A percentile compares a stretch with the other conserved stretches of the same genome.
Evolutionary conservation across 2,329 filamentous ascomycete genomes (phyloP).

Genomic region (Calonectria pauciramosa): DNA sequence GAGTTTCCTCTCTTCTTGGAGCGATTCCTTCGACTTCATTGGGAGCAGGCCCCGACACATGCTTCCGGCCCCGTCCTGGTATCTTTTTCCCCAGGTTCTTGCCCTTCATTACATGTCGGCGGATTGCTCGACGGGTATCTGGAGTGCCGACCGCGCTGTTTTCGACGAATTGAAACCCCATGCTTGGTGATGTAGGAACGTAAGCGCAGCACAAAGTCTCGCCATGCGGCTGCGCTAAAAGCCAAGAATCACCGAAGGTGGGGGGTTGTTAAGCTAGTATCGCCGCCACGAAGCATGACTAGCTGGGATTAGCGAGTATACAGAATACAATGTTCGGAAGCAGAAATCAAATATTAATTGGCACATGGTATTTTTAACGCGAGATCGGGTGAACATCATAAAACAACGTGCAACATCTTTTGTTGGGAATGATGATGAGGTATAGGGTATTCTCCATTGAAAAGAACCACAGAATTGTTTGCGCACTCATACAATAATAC

Average conservation of each 20-base stretch:
- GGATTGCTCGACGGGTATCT: constrained; percentile 32
- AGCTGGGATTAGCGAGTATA: neutral
- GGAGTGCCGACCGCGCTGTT: constrained; percentile 16
- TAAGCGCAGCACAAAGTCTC: neutral
- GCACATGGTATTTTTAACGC: no score
- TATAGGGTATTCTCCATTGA: neutral
- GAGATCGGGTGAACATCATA: neutral
- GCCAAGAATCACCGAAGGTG: neutral
- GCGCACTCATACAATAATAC: no score
- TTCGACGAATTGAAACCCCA: constrained; percentile 41
- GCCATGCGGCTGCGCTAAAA: neutral
- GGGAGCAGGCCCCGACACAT: constrained; percentile 18
- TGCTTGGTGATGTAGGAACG: constrained; percentile 5
- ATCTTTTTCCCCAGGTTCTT: constrained; percentile 39
- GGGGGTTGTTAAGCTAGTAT: neutral
- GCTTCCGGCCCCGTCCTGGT: constrained; percentile 34
- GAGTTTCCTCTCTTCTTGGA: neutral
- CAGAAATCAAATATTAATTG: neutral
- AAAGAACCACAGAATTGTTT: no score
- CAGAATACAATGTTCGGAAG: neutral
- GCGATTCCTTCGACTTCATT: neutral
- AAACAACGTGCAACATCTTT: neutral
- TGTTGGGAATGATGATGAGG: neutral
- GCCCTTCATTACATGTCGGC: constrained; percentile 43
- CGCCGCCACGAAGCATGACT: neutral